phyloP scores from a whole-genome alignment of 306 rosid genomes.

The Dicorynia guianensis region DNA sequence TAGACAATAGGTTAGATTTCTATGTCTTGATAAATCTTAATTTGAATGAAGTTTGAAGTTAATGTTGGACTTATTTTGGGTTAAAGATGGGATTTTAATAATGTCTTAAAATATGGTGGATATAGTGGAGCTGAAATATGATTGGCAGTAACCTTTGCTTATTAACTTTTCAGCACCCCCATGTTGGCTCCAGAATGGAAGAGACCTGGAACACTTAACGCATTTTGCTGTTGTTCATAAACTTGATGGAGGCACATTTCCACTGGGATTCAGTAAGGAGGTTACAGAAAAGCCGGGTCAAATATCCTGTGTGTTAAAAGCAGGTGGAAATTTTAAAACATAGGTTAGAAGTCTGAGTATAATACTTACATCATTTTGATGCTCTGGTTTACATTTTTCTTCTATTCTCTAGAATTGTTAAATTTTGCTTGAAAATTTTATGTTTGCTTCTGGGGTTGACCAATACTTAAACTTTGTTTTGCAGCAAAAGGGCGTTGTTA shows the following conservation, averaged over 20 bases:
- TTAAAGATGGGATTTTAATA: neutral
- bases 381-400: constrained; percentile 28
- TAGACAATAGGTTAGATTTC: constrained; percentile 9
- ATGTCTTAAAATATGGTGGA: neutral
- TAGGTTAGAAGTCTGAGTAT: constrained; percentile 16
- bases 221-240: constrained; percentile 94
- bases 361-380: constrained; percentile 11
- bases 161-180: constrained; percentile 73
- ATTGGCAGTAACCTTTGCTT: constrained; percentile 28
- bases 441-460: constrained; percentile 43
- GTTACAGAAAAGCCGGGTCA: constrained; percentile 76
- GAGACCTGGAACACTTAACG: constrained; percentile 77
- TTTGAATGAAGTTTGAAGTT: constrained; percentile 16
- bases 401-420: neutral
- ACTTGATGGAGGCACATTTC: constrained; percentile 88
- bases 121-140: constrained; percentile 28
- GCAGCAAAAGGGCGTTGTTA: constrained; percentile 94
- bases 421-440: constrained; percentile 18
- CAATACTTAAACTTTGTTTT: constrained; percentile 42
- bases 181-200: constrained; percentile 94
- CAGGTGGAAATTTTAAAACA: constrained; percentile 58
- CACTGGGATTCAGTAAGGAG: constrained; percentile 80
- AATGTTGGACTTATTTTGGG: neutral
- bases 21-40: constrained; percentile 15
- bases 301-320: constrained; percentile 74